Conservation (phyloP, 2,329 filamentous ascomycete species). For the Fusarium succisae region DNA sequence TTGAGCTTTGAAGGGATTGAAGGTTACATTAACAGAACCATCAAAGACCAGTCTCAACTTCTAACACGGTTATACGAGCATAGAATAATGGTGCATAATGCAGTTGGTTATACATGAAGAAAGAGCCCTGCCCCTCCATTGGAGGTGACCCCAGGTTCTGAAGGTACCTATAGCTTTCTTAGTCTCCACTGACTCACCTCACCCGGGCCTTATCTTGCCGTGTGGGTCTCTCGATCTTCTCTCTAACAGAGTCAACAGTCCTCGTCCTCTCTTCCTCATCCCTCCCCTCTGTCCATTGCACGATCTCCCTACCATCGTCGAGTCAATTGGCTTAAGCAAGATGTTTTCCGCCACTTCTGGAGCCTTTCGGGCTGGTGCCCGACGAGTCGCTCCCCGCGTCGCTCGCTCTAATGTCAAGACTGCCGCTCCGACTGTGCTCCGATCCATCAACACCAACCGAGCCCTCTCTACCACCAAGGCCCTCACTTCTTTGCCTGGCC, state of each 20-base stretch:
- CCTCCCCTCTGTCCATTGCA: conserved; percentile 7
- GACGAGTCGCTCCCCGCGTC: conserved; percentile 50
- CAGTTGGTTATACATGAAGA: neutral
- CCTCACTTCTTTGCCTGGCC: conserved; percentile 30
- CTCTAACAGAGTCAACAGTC: conserved; percentile 17
- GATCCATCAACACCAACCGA: conserved; percentile 41
- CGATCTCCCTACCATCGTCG: conserved; percentile 10
- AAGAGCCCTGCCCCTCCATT: conserved; percentile 22
- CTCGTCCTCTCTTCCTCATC: conserved; percentile 5
- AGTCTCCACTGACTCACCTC: neutral
- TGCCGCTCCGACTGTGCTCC: conserved; percentile 37
- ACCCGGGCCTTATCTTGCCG: conserved; percentile 1
- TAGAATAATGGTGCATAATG: neutral
- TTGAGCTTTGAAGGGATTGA: neutral
- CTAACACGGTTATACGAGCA: neutral
- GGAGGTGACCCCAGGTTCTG: neutral
- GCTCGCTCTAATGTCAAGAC: conserved; percentile 31
- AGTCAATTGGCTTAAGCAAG: conserved; percentile 41
- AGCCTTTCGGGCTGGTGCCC: conserved; percentile 55
- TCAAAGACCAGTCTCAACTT: neutral
- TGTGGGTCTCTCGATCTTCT: conserved; percentile 3
- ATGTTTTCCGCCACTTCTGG: conserved; percentile 57
- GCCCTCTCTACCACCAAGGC: conserved; percentile 40
- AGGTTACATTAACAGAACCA: neutral
- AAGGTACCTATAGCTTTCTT: neutral